These are phyloP conservation scores for Heterobasidion parviporum DNA, from an alignment of 1,284 basidiomycete species.

Conservation along the genomic window DNA sequence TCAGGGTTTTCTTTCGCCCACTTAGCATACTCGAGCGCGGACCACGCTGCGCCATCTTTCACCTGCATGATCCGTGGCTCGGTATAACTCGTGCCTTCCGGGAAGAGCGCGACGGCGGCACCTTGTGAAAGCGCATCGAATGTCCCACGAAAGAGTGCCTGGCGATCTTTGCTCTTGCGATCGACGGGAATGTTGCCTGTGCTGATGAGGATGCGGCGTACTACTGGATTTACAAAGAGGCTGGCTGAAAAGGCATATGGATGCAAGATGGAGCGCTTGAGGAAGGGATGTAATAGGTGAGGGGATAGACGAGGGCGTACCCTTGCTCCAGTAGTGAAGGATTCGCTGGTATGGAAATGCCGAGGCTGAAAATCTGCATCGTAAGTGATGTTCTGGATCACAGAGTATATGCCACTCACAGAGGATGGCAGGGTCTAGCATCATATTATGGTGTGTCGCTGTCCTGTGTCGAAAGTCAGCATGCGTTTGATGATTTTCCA, in stretches of 20 bases:
- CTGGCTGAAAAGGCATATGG: slow-evolving; percentile 33
- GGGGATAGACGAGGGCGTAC: slow-evolving; percentile 21
- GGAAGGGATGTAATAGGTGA: neutral
- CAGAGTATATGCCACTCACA: slow-evolving; percentile 44
- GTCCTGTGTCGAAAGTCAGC: slow-evolving; percentile 38
- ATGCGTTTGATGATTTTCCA: neutral
- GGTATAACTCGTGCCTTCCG: slow-evolving; percentile 88
- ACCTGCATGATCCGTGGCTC: slow-evolving; percentile 89
- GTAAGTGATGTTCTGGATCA: neutral
- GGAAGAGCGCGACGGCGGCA: slow-evolving; percentile 86
- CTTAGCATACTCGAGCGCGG: slow-evolving; percentile 85
- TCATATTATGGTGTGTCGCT: slow-evolving; percentile 90
- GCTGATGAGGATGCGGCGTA: slow-evolving; percentile 71
- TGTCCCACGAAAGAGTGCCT: slow-evolving; percentile 83
- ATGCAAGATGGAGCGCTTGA: neutral
- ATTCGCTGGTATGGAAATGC: slow-evolving; percentile 73
- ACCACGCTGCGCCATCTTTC: slow-evolving; percentile 96
- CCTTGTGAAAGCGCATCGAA: slow-evolving; percentile 78
- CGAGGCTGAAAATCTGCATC: slow-evolving; percentile 40
- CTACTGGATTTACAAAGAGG: slow-evolving; percentile 72
- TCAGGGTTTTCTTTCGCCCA: slow-evolving; percentile 55
- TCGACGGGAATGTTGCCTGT: slow-evolving; percentile 96
- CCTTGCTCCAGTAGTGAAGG: slow-evolving; percentile 94
- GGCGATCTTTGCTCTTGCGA: slow-evolving; percentile 85
- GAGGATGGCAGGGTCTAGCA: slow-evolving; percentile 75